Evolutionary conservation across 148 eudicot genomes (phyloP).

Genomic region (Camellia japonica): DNA sequence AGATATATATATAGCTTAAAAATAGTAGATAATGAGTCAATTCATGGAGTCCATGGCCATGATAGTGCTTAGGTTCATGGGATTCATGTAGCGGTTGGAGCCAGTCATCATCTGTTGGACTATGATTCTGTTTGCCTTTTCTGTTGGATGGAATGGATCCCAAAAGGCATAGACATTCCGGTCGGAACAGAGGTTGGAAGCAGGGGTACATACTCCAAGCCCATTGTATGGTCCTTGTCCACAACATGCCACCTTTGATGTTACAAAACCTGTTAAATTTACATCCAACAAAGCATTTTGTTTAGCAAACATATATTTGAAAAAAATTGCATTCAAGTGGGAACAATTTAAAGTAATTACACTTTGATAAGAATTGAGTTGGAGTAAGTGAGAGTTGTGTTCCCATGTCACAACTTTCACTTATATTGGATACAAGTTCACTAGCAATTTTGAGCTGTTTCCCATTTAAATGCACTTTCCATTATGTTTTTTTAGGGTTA

Average conservation of each 20-base stretch:
- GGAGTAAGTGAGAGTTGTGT: too few species aligned
- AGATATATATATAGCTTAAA: background rate
- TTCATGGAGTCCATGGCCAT: constrained; percentile 46
- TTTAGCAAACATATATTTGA: too few species aligned
- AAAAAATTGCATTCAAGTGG: too few species aligned
- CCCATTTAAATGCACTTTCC: background rate
- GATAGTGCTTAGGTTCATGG: constrained; percentile 79
- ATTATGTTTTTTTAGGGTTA: background rate
- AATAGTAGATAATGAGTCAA: background rate
- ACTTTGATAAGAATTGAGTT: too few species aligned
- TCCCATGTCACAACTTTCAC: too few species aligned
- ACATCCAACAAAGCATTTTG: too few species aligned
- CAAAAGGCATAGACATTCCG: constrained; percentile 59
- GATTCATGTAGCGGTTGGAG: constrained; percentile 52
- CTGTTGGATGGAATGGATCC: constrained; percentile 80
- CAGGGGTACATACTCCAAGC: constrained; percentile 48
- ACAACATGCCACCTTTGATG: constrained; percentile 70
- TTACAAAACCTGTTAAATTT: constrained; percentile 51
- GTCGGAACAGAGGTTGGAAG: constrained; percentile 54
- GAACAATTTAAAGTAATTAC: too few species aligned
- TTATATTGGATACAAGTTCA: too few species aligned
- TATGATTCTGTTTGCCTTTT: constrained; percentile 54
- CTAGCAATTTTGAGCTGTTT: too few species aligned
- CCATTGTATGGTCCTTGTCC: constrained; percentile 90
- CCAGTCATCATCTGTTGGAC: constrained; percentile 58